Conservation (phyloP, 768 basidiomycete genomes). For the Boletus insuetus region DNA sequence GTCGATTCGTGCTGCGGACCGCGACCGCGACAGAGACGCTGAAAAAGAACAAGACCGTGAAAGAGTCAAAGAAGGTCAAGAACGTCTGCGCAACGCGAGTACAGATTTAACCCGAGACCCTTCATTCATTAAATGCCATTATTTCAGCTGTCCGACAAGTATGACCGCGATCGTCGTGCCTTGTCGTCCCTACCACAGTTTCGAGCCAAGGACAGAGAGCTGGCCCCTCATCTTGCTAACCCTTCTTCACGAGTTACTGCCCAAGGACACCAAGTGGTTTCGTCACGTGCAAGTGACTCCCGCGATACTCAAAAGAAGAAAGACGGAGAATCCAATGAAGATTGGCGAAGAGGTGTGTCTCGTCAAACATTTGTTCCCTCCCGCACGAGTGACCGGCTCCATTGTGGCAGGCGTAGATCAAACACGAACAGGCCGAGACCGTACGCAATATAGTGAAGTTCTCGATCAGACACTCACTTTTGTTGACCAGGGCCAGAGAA, state of each 20-base stretch:
- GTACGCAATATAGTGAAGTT: slow-evolving; percentile 38
- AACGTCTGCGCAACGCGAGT: slow-evolving; percentile 68
- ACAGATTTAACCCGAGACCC: not conserved
- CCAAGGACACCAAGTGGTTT: slow-evolving; percentile 31
- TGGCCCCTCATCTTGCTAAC: slow-evolving; percentile 55
- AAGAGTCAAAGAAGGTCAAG: slow-evolving; percentile 75
- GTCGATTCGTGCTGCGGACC: slow-evolving; percentile 66
- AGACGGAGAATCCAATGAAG: slow-evolving; percentile 70
- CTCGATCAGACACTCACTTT: not conserved
- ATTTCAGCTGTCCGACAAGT: slow-evolving; percentile 78
- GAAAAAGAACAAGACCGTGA: slow-evolving; percentile 54
- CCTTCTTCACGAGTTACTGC: slow-evolving; percentile 40
- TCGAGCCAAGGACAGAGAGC: slow-evolving; percentile 67
- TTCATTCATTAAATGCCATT: slow-evolving; percentile 1
- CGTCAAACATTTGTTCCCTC: not conserved
- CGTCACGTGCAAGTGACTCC: slow-evolving; percentile 54
- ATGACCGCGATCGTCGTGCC: slow-evolving; percentile 75
- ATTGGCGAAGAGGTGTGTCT: slow-evolving; percentile 78
- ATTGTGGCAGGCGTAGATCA: slow-evolving; percentile 43
- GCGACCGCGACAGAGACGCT: slow-evolving; percentile 45
- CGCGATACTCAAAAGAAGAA: slow-evolving; percentile 66
- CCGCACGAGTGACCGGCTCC: not conserved
- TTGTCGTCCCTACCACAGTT: slow-evolving; percentile 45
- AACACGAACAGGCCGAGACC: slow-evolving; percentile 52
- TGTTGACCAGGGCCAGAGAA: slow-evolving; percentile 46